Base-by-base conservation (phyloP, 164 flowering plant species). In the Cinnamomum micranthum region DNA sequence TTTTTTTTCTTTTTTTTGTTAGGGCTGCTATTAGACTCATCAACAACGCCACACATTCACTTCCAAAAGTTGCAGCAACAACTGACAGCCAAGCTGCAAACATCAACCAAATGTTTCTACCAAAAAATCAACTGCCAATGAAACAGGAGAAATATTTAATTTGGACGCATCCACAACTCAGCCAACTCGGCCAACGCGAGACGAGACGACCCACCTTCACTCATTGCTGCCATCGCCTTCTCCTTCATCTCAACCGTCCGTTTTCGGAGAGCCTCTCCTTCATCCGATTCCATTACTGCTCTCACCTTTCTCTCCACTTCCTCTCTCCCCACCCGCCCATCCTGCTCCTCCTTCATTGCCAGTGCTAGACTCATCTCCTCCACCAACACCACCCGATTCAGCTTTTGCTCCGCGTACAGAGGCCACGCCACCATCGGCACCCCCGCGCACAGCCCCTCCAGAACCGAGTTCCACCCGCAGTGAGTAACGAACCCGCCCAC, bases 391-490 rank as follows among this genome's bases (percentile, higher is more conserved):
- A 75, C 71, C 73, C 77, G 62, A 23, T 83, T 87, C 41, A 82
- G 11, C 68, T 72, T 66, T 65, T 85, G 86, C 74, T 85, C 89
- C 4, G 87, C 86, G 60, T 83, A 85, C 2, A 85, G 74, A 2
- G 89, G 87, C 87, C 87, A 86, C 6, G 81, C 86, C 70, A 80
- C 81, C 85, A 87, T 83, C 1, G 89, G 87, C 31, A 87, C 85
- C 10, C 84, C 87, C 6, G 81, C 82, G 23, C 80, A 69, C 41
- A 85, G 76, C 28, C 78, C 80, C 62, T 87, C 89, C 78, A 85
- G 65, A 9, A 78, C 73, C 64, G 86, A 85, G 79, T 86, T 86
- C 89, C 87, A 86, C 41, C 86, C 87, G 71, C 87, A 86, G 65
- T 86, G 87, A 17, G 84, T 83, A 74, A 85, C 83, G 68, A 86